Base-by-base conservation (phyloP, 805 yeast genomes). In the Candida oleophila region DNA sequence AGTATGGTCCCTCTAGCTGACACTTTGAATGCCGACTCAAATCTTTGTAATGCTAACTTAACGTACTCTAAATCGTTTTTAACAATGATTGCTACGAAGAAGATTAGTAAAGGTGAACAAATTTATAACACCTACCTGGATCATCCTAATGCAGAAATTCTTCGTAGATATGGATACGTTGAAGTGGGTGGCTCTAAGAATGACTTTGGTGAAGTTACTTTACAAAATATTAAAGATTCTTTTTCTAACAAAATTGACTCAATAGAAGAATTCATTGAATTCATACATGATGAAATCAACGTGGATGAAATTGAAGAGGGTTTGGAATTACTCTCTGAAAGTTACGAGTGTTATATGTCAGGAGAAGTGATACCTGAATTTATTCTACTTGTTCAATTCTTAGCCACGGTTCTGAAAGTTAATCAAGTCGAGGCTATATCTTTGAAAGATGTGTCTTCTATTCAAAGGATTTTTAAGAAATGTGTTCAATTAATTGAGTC, bases 1-100 rank as follows among this genome's bases (percentile, higher is more conserved):
- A 85, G 95, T 0, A 85, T 94, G 96, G 89, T 91, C 2, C 96
- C 98, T 0, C 69, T 90, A 40, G 98, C 98, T 0, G 99, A 92
- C 60, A 83, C 89, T 19, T 68, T 94, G 49, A 92, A 94, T 60
- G 89, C 97, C 1, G 94, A 91, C 59, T 86, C 96, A 1, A 74
- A 75, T 7, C 69, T 77, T 15, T 82, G 82, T 56, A 92, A 92
- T 62, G 96, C 97, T 5, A 77, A 82, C 47, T 66, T 90, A 50
- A 75, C 74, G 37, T 81, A 81, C 50, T 69, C 73, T 18, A 64
- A 66, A 1, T 77, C 70, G 3, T 59, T 62, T 5, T 66, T 91
- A 30, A 81, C 80, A n/a, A 89, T 94, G 95, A 74, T 77, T 41
- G 79, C 96, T 1, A 79, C 79, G 7, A 78, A 77, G 46, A 64